Evolutionary conservation across 2,329 filamentous ascomycete species (phyloP), one percentile per base, ranked within the genome.

Genomic region (Xylariaceae sp.): DNA sequence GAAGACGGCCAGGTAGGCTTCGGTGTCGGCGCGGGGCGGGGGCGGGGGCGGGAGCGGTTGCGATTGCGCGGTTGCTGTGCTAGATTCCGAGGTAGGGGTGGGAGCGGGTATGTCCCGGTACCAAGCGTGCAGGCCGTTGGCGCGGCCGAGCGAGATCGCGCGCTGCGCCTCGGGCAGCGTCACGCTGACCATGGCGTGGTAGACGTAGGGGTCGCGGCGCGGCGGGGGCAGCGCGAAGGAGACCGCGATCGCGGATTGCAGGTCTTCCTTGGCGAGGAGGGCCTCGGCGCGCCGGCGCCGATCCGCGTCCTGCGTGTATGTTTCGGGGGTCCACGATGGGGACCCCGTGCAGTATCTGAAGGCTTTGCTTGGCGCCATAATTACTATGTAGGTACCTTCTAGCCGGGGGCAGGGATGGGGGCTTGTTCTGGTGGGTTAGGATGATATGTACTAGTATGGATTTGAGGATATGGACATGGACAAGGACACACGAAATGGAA

Each of bases 161-260:
- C 72, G 73, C 66, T 83, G 80, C 2, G 77, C 80, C 63, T 82
- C 73, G 29, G 71, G 71, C 29, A 83, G 73, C 45, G 73, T 78
- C 48, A 83, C 78, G 60, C 77, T 79, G 41, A 75, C 74, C 55
- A 79, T 76, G 59, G 80, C 81, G 68, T 82, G 79, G 67, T 83
- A 83, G 46, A 77, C 76, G 63, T 81, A 83, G 18, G 62, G 57
- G 60, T 83, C 80, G 52, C 65, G 59, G 5, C 40, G 32, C 2
- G 59, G 65, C 19, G 74, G 69, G 2, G 78, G 75, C 19, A 83
- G 72, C 44, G 72, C 61, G 52, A 83, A 77, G 56, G 79, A 75
- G 19, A 71, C 65, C 50, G 73, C 66, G 55, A 78, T 76, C 57
- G 81, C 80, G 47, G 67, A 69, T 61, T 74, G 71, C 48, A 83